These are phyloP conservation scores for Suillus placidus DNA, from an alignment of 768 basidiomycete species.

Conservation along the genomic window DNA sequence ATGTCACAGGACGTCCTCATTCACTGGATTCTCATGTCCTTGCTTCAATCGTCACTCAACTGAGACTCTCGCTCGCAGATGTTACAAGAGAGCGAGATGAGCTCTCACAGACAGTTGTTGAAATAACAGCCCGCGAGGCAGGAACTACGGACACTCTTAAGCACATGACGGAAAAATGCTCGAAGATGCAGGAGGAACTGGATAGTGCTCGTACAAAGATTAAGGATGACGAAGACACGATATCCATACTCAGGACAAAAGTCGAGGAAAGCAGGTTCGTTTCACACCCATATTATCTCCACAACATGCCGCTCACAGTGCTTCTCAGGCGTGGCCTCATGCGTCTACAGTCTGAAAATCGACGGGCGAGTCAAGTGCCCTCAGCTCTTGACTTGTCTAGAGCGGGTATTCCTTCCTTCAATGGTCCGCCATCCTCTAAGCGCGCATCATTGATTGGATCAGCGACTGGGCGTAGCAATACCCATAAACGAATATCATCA, in stretches of 20 bases:
- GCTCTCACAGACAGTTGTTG: constrained; percentile 53
- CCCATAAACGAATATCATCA: constrained; percentile 74
- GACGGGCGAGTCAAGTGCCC: constrained; percentile 58
- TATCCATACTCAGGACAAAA: constrained; percentile 74
- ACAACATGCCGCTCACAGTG: constrained; percentile 13
- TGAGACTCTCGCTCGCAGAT: constrained; percentile 65
- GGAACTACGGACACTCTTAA: constrained; percentile 64
- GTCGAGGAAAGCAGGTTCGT: constrained; percentile 84
- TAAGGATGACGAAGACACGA: constrained; percentile 78
- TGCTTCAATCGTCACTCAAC: constrained; percentile 72
- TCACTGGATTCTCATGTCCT: constrained; percentile 77
- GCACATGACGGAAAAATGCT: constrained; percentile 67
- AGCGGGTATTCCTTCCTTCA: constrained; percentile 41
- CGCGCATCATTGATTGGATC: constrained; percentile 77
- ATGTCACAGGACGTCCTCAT: constrained; percentile 39
- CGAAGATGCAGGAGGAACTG: constrained; percentile 58
- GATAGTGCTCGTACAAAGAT: constrained; percentile 51
- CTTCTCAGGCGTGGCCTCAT: constrained; percentile 76
- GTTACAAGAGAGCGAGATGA: constrained; percentile 75
- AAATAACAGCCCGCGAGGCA: constrained; percentile 56
- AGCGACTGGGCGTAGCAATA: constrained; percentile 43
- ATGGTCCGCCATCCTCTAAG: constrained; percentile 57
- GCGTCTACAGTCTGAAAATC: constrained; percentile 80
- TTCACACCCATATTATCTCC: constrained; percentile 5
- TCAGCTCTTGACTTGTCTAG: constrained; percentile 59